Conservation (phyloP, 2,329 filamentous ascomycete genomes). For the Atkinsonella texensis region DNA sequence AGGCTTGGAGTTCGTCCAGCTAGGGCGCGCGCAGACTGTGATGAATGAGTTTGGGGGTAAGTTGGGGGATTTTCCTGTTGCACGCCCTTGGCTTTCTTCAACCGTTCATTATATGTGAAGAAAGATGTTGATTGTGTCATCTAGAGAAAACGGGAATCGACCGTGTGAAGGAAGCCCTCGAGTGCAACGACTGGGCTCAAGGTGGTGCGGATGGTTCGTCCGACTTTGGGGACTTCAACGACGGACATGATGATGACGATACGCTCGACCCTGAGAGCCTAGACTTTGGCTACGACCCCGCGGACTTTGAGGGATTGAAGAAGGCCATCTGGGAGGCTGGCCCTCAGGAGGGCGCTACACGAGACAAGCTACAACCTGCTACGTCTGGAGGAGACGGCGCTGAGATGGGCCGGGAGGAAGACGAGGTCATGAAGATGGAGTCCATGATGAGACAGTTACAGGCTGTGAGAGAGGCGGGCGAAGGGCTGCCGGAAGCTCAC, state of each 20-base stretch:
- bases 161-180: conserved; percentile 47
- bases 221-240: conserved; percentile 22
- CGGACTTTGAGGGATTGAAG: conserved; percentile 40
- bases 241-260: conserved; percentile 15
- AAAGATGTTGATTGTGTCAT: neutral
- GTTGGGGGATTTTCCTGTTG: conserved; percentile 9
- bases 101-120: too few species aligned
- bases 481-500: conserved; percentile 48
- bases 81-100: too few species aligned
- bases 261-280: conserved; percentile 34
- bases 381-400: conserved; percentile 15
- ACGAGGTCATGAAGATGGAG: conserved; percentile 48
- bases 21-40: conserved; percentile 24
- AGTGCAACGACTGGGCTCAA: conserved; percentile 53
- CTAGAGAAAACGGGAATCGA: conserved; percentile 47
- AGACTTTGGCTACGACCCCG: conserved; percentile 38
- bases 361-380: conserved; percentile 9
- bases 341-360: conserved; percentile 10
- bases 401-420: conserved; percentile 28
- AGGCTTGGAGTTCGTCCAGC: conserved; percentile 52
- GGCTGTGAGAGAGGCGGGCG: conserved; percentile 46
- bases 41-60: conserved; percentile 49
- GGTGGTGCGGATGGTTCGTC: conserved; percentile 12
- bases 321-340: conserved; percentile 38
- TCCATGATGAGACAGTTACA: conserved; percentile 53